Conservation (phyloP, 441 rosid species). For the Gossypium laxum region DNA sequence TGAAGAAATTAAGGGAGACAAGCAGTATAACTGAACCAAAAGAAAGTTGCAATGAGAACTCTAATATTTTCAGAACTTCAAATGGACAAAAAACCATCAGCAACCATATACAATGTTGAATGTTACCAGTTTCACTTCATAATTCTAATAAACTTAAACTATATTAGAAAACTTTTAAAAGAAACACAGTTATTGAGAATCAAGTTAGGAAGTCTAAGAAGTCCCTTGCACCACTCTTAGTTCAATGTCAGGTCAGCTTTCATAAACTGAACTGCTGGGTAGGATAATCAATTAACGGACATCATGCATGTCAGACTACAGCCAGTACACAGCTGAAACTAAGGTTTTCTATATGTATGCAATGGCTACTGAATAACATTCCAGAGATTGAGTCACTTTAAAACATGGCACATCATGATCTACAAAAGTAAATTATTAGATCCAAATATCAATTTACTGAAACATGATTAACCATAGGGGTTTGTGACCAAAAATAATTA, state of each 20-base stretch:
- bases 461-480: not conserved
- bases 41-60: not conserved
- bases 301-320: conserved; percentile 8
- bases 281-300: not conserved
- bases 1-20: not conserved
- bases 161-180: not conserved
- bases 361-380: not conserved
- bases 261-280: not conserved
- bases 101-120: not conserved
- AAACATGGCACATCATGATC: not conserved
- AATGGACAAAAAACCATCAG: not conserved
- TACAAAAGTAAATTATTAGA: not conserved
- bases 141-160: not conserved
- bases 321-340: not conserved
- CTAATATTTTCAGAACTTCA: not conserved
- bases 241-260: not conserved
- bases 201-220: not conserved
- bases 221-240: not conserved
- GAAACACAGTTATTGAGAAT: not conserved
- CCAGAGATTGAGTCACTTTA: conserved; percentile 3
- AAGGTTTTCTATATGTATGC: not conserved
- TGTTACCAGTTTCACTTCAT: not conserved
- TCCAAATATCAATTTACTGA: not conserved
- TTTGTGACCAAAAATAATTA: not conserved
- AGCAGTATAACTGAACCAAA: not conserved